These are phyloP conservation scores for Candida buenavistaensis DNA, from an alignment of 1,139 yeast species.

Conservation along the genomic window DNA sequence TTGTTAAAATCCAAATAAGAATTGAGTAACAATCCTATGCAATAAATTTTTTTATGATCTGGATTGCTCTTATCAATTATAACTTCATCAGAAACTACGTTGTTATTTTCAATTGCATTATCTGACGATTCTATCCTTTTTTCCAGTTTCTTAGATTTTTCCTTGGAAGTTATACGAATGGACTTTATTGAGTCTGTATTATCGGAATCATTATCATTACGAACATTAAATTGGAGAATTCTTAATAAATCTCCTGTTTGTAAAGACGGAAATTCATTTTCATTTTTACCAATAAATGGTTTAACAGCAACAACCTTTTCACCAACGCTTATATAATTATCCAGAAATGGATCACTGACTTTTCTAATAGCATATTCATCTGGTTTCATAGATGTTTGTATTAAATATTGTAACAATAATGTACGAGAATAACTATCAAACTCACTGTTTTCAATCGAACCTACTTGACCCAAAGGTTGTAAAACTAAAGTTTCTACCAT, in stretches of 20 bases:
- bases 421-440: conserved; percentile 31
- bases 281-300: conserved; percentile 25
- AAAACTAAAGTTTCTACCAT: conserved; percentile 16
- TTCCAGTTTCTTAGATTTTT: neutral
- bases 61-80: conserved; percentile 14
- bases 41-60: conserved; percentile 21
- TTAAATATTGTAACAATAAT: conserved; percentile 26
- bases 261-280: conserved; percentile 25
- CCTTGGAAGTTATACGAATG: conserved; percentile 7
- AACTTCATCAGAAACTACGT: conserved; percentile 5
- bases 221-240: conserved; percentile 28
- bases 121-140: neutral
- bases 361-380: conserved; percentile 18
- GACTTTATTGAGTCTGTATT: conserved; percentile 9
- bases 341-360: conserved; percentile 34
- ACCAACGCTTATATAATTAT: conserved; percentile 28
- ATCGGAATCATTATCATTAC: conserved; percentile 13
- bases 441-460: conserved; percentile 17
- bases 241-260: conserved; percentile 37
- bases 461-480: conserved; percentile 16
- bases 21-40: conserved; percentile 35
- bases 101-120: neutral
- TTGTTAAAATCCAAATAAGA: conserved; percentile 26
- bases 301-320: conserved; percentile 38
- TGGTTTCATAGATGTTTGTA: conserved; percentile 17